These are phyloP conservation scores for Arabidopsis arenosa DNA, from an alignment of 345 rosid genomes.

Conservation along the genomic window DNA sequence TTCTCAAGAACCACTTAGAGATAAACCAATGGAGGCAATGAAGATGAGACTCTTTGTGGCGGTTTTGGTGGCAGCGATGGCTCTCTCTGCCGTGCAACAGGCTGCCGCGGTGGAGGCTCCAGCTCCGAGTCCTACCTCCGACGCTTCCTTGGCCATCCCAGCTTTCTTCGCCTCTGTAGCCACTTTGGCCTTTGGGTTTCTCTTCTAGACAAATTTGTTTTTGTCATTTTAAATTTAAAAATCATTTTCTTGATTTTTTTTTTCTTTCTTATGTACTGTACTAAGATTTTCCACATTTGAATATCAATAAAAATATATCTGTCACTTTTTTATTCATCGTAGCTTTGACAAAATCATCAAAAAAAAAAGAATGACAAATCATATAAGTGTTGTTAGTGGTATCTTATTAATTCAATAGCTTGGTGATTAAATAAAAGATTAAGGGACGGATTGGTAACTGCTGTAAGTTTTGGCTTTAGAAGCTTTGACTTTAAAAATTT, in stretches of 20 bases:
- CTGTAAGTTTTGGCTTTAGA: too few relatives aligned
- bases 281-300: not conserved
- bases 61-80: constrained; percentile 36
- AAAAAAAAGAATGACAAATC: not conserved
- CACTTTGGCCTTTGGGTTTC: constrained; percentile 37
- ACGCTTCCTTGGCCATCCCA: constrained; percentile 35
- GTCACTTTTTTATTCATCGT: not conserved
- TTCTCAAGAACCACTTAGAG: not conserved
- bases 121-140: constrained; percentile 45
- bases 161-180: constrained; percentile 21
- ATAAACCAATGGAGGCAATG: constrained; percentile 30
- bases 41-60: constrained; percentile 40
- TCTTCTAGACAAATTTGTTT: constrained; percentile 18
- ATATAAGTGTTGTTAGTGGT: not conserved
- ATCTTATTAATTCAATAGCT: not conserved
- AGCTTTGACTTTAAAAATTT: too few relatives aligned
- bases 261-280: constrained; percentile 1
- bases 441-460: too few relatives aligned
- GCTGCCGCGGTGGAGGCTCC: constrained; percentile 44
- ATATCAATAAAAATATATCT: constrained; percentile 14
- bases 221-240: constrained; percentile 2
- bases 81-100: constrained; percentile 34
- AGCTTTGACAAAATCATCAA: not conserved
- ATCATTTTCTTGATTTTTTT: constrained; percentile 20
- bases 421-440: not conserved